Evolutionary conservation across 352 stramenopile genomes (phyloP).

Genomic region (Phytophthora hybrid): DNA sequence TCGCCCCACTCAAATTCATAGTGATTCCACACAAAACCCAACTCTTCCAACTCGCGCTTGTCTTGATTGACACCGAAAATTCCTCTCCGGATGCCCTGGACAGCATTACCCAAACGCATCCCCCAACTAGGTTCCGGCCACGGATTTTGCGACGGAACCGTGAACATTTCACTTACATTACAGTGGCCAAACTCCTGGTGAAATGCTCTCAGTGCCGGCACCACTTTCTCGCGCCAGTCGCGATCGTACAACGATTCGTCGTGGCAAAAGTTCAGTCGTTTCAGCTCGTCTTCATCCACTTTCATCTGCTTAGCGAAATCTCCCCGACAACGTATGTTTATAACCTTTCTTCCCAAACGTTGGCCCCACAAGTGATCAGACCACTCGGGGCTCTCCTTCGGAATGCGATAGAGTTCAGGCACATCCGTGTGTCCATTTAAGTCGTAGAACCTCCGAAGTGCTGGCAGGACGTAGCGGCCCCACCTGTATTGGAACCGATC

Average conservation of each 20-base stretch:
- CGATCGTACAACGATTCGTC: slow-evolving; percentile 27
- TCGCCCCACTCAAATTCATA: background rate
- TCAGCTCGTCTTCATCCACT: slow-evolving; percentile 33
- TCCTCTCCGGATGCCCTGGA: too few relatives aligned
- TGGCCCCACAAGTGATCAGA: slow-evolving; percentile 30
- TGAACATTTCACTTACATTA: too few relatives aligned
- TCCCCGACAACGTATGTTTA: slow-evolving; percentile 36
- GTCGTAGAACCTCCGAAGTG: slow-evolving; percentile 36
- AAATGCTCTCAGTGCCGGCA: slow-evolving; percentile 36
- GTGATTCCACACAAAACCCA: background rate
- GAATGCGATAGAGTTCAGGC: slow-evolving; percentile 31
- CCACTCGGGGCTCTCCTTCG: slow-evolving; percentile 21
- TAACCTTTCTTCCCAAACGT: slow-evolving; percentile 36
- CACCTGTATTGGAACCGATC: slow-evolving; percentile 36
- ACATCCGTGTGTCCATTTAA: slow-evolving; percentile 46
- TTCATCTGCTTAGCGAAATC: slow-evolving; percentile 39
- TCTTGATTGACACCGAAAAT: background rate
- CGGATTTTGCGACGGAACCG: too few relatives aligned
- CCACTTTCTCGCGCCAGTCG: slow-evolving; percentile 45
- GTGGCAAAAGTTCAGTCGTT: slow-evolving; percentile 41
- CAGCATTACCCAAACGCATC: too few relatives aligned
- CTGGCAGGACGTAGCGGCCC: slow-evolving; percentile 35
- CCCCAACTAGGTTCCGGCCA: too few relatives aligned
- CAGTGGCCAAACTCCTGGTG: too few relatives aligned
- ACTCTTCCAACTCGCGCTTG: slow-evolving; percentile 11